Evolutionary conservation across 108 stramenopile species (phyloP).

Genomic region (Schizochytrium sp.): DNA sequence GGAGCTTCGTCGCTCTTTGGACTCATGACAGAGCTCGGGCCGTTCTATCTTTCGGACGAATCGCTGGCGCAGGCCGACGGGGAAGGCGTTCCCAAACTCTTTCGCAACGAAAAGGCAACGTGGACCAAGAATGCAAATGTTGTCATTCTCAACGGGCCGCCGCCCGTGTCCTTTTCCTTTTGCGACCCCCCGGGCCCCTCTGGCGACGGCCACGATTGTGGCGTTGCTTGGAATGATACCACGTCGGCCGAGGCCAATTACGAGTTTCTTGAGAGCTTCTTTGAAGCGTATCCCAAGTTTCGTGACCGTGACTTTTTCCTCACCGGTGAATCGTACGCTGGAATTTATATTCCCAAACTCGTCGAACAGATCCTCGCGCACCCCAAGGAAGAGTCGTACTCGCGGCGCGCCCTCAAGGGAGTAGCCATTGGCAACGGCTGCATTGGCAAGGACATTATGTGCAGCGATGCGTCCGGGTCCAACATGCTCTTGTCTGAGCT

Average conservation of each 20-base stretch:
- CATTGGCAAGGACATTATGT: conserved; percentile 58
- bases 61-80: conserved; percentile 33
- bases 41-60: background rate
- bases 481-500: conserved; percentile 7
- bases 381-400: background rate
- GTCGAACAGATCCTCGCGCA: conserved; percentile 51
- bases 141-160: conserved; percentile 64
- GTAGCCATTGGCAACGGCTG: conserved; percentile 76
- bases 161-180: conserved; percentile 66
- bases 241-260: conserved; percentile 47
- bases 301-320: conserved; percentile 45
- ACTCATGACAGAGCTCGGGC: background rate
- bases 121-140: conserved; percentile 57
- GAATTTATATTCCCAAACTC: conserved; percentile 65
- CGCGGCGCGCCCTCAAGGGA: background rate
- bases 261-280: conserved; percentile 53
- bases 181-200: conserved; percentile 43
- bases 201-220: conserved; percentile 34
- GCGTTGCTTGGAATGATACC: conserved; percentile 58
- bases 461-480: conserved; percentile 36
- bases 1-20: conserved; percentile 61
- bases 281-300: conserved; percentile 54
- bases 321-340: conserved; percentile 75
- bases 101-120: conserved; percentile 44
- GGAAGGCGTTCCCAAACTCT: conserved; percentile 53